Conservation (phyloP, 2,329 filamentous ascomycete species). For the Dothideomycetidae sp. region DNA sequence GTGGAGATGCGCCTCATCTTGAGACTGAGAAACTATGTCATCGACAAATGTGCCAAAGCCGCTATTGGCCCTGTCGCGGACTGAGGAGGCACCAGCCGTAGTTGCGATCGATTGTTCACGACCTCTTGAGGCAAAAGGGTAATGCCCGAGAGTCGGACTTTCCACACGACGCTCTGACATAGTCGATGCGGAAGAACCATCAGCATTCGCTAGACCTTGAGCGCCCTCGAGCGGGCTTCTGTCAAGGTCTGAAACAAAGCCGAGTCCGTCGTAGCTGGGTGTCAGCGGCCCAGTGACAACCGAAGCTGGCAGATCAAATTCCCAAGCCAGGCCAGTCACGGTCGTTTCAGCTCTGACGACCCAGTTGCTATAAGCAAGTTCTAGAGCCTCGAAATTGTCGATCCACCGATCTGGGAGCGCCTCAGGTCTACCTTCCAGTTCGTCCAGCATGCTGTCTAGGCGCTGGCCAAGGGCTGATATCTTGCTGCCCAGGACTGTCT, state of each 20-base stretch:
- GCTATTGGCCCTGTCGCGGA: slow-evolving; percentile 3
- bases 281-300: slow-evolving; percentile 2
- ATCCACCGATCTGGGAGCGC: slow-evolving; percentile 79
- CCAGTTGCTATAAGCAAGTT: slow-evolving; percentile 69
- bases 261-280: slow-evolving; percentile 6
- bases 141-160: slow-evolving; percentile 7
- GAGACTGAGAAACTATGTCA: slow-evolving; percentile 14
- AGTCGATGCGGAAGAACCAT: neutral
- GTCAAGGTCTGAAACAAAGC: slow-evolving; percentile 2
- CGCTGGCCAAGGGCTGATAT: slow-evolving; percentile 55
- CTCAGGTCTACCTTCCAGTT: slow-evolving; percentile 69
- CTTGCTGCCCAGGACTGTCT: slow-evolving; percentile 49
- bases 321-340: slow-evolving; percentile 7
- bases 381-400: slow-evolving; percentile 67
- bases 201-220: neutral
- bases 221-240: neutral
- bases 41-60: slow-evolving; percentile 4
- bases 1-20: slow-evolving; percentile 15
- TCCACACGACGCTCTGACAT: slow-evolving; percentile 6
- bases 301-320: slow-evolving; percentile 5
- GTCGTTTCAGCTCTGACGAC: slow-evolving; percentile 58
- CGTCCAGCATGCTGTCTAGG: slow-evolving; percentile 76
- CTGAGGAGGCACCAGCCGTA: neutral
- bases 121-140: neutral
- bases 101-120: slow-evolving; percentile 6